These are phyloP conservation scores for Sordaria brevicollis DNA, from an alignment of 495 filamentous ascomycete species.

Conservation along the genomic window DNA sequence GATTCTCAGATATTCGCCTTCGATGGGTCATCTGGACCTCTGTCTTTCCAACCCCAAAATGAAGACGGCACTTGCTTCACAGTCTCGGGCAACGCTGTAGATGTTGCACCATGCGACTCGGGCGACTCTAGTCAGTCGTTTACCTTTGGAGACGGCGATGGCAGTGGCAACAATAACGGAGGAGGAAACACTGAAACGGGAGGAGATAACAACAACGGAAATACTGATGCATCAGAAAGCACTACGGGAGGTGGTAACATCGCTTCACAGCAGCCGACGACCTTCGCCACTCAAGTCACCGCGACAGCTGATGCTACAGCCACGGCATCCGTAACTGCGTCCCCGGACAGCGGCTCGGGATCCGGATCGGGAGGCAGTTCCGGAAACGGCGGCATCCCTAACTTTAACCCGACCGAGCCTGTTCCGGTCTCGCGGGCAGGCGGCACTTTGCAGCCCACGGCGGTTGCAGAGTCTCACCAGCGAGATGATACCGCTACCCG, in stretches of 20 bases:
- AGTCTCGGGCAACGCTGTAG: conserved; percentile 33
- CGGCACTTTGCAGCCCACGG: conserved; percentile 35
- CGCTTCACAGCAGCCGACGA: conserved; percentile 2
- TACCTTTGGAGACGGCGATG: conserved; percentile 25
- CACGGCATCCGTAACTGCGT: neutral
- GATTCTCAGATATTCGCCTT: conserved; percentile 41
- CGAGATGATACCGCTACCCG: conserved; percentile 38
- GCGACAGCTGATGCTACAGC: neutral
- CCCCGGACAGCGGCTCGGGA: neutral
- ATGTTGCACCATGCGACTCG: conserved; percentile 31
- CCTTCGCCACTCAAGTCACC: neutral
- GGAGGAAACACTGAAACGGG: conserved; percentile 18
- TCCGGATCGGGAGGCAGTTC: neutral
- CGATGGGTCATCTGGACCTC: conserved; percentile 27
- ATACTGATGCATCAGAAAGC: neutral
- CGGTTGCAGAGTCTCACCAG: conserved; percentile 35
- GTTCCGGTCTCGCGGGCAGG: conserved; percentile 42
- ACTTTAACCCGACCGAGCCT: conserved; percentile 33
- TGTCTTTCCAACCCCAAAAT: conserved; percentile 34
- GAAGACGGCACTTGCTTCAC: conserved; percentile 33
- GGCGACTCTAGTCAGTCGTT: conserved; percentile 36
- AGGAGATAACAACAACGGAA: neutral
- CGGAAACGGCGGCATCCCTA: conserved; percentile 14
- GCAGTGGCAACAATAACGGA: conserved; percentile 1
- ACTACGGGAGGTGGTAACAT: conserved; percentile 1